Conservation (phyloP, 768 basidiomycete species). For the Leccinum subgranulosum region DNA sequence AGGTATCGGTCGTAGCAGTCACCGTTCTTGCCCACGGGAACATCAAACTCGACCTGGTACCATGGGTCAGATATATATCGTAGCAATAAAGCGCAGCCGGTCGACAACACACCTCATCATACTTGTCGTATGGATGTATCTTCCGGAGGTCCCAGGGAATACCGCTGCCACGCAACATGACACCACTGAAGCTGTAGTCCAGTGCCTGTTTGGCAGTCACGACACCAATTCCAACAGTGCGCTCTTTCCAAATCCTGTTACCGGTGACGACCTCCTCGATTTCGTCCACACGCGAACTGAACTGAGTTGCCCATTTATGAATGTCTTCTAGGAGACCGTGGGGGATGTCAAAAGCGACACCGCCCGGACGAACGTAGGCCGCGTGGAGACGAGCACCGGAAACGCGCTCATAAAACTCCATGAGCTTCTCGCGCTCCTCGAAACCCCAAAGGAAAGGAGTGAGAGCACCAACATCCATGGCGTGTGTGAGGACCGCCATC, state of each 20-base stretch:
- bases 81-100: not conserved
- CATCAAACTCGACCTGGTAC: slow-evolving; percentile 86
- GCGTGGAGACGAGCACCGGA: slow-evolving; percentile 96
- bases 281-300: slow-evolving; percentile 86
- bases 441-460: slow-evolving; percentile 99
- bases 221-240: slow-evolving; percentile 85
- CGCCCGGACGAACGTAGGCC: slow-evolving; percentile 97
- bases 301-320: slow-evolving; percentile 97
- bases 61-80: not conserved
- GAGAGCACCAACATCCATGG: slow-evolving; percentile 96
- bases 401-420: slow-evolving; percentile 99
- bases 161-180: slow-evolving; percentile 94
- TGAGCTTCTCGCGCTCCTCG: slow-evolving; percentile 99
- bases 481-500: slow-evolving; percentile 95
- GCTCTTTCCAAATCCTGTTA: slow-evolving; percentile 97
- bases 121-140: slow-evolving; percentile 92
- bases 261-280: slow-evolving; percentile 97
- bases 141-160: slow-evolving; percentile 94
- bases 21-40: slow-evolving; percentile 95
- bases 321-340: slow-evolving; percentile 99
- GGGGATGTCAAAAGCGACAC: slow-evolving; percentile 96
- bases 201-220: slow-evolving; percentile 92
- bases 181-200: slow-evolving; percentile 92
- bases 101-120: slow-evolving; percentile 67
- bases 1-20: slow-evolving; percentile 98